Conservation (phyloP, 106 monocot species). For the Alisma plantagoaquatica region DNA sequence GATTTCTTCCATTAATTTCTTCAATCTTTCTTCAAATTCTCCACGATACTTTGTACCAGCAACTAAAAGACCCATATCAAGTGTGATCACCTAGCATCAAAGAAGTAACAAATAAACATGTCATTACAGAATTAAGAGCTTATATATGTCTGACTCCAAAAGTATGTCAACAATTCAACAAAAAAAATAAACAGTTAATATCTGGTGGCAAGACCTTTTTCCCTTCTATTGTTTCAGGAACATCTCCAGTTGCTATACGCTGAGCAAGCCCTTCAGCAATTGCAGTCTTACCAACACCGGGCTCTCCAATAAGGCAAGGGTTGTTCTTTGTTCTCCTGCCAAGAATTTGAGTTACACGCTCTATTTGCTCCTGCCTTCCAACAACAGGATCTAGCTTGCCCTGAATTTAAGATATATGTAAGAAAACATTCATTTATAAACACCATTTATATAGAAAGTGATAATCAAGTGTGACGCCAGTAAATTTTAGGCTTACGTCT, state of each 20-base stretch:
- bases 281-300: slow-evolving; percentile 40
- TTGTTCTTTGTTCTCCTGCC: slow-evolving; percentile 41
- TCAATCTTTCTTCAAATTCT: slow-evolving; percentile 40
- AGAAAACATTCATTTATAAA: too few relatives aligned
- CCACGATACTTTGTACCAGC: slow-evolving; percentile 35
- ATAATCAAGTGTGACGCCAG: too few relatives aligned
- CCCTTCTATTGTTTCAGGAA: slow-evolving; percentile 33
- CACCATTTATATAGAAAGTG: too few relatives aligned
- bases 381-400: slow-evolving; percentile 37
- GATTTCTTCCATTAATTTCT: slow-evolving; percentile 25
- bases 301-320: slow-evolving; percentile 36
- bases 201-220: too few relatives aligned
- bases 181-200: too few relatives aligned
- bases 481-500: too few relatives aligned
- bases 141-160: too few relatives aligned
- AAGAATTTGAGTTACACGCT: slow-evolving; percentile 33
- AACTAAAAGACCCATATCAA: slow-evolving; percentile 37
- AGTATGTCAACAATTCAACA: too few relatives aligned
- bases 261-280: slow-evolving; percentile 44
- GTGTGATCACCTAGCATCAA: slow-evolving; percentile 26
- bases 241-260: slow-evolving; percentile 23
- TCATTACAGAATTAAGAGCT: too few relatives aligned
- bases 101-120: too few relatives aligned
- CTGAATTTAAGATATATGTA: too few relatives aligned
- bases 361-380: slow-evolving; percentile 28